Evolutionary conservation across 345 rosid species (phyloP).

Genomic region (Lepidium africanum): DNA sequence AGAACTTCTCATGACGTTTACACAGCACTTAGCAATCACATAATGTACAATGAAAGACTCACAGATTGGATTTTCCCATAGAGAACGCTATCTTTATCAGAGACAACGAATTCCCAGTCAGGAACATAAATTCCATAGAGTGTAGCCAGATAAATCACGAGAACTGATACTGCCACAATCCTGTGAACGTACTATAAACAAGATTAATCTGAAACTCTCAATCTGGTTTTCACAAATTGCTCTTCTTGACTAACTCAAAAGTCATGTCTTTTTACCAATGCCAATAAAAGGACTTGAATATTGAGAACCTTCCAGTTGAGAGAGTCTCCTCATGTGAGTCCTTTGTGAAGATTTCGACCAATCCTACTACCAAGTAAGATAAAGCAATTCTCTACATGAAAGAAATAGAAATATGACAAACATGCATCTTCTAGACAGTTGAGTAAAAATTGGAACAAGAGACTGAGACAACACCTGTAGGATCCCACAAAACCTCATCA

Average conservation of each 20-base stretch:
- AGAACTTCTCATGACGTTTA: neutral
- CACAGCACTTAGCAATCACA: neutral
- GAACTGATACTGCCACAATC: constrained; percentile 53
- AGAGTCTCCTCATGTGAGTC: constrained; percentile 24
- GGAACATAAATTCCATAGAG: constrained; percentile 66
- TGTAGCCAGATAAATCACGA: constrained; percentile 44
- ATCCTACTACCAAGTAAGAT: constrained; percentile 59
- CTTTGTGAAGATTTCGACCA: constrained; percentile 59
- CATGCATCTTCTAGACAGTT: neutral
- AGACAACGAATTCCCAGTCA: constrained; percentile 64
- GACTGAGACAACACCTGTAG: constrained; percentile 53
- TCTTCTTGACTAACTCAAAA: neutral
- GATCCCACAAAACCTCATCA: constrained; percentile 78
- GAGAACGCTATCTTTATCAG: constrained; percentile 37
- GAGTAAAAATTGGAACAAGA: neutral
- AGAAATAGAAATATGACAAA: neutral
- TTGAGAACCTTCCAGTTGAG: constrained; percentile 32
- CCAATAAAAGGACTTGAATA: constrained; percentile 49
- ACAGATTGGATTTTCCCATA: constrained; percentile 57
- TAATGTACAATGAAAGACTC: constrained; percentile 15
- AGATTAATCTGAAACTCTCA: neutral
- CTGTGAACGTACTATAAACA: constrained; percentile 33
- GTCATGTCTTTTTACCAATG: constrained; percentile 54
- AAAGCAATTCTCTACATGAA: constrained; percentile 74
- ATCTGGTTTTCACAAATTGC: neutral